Conservation (phyloP, 495 filamentous ascomycete species). For the Penicillium bovifimosum region DNA sequence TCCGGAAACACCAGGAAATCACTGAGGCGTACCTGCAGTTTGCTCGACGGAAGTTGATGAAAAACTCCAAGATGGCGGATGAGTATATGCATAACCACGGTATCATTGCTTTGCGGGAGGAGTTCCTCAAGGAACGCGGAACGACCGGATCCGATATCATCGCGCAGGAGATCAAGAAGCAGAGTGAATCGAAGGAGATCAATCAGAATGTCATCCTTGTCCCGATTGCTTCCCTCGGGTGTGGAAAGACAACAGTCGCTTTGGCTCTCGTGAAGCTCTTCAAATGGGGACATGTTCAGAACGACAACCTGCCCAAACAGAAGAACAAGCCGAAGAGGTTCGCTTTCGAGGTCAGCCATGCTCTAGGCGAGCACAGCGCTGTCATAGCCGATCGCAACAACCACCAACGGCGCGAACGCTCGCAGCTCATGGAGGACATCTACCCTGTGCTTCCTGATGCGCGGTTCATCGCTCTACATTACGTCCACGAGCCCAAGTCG, state of each 20-base stretch:
- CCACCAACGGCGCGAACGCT: constrained; percentile 77
- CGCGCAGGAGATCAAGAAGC: constrained; percentile 47
- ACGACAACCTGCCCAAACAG: constrained; percentile 87
- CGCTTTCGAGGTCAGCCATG: constrained; percentile 56
- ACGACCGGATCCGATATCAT: constrained; percentile 84
- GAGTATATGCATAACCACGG: constrained; percentile 83
- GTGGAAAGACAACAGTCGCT: constrained; percentile 92
- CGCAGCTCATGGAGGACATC: constrained; percentile 81
- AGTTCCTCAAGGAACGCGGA: constrained; percentile 74
- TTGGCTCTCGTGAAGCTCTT: constrained; percentile 79
- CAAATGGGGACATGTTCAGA: constrained; percentile 90
- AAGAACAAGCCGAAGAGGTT: constrained; percentile 66
- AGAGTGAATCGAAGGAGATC: constrained; percentile 37
- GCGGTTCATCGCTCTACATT: constrained; percentile 85
- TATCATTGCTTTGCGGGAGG: constrained; percentile 87
- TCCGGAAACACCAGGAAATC: constrained; percentile 81
- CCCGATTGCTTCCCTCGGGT: constrained; percentile 88
- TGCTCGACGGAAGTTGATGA: constrained; percentile 64
- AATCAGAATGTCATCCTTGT: constrained; percentile 66
- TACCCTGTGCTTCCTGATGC: constrained; percentile 52
- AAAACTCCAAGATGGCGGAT: constrained; percentile 56
- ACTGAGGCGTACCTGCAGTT: constrained; percentile 87
- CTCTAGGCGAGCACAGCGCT: constrained; percentile 55
- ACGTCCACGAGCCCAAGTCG: constrained; percentile 66
- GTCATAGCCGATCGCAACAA: constrained; percentile 95